phyloP scores from a whole-genome alignment of 108 stramenopile species.

The Ochromonas danica region DNA sequence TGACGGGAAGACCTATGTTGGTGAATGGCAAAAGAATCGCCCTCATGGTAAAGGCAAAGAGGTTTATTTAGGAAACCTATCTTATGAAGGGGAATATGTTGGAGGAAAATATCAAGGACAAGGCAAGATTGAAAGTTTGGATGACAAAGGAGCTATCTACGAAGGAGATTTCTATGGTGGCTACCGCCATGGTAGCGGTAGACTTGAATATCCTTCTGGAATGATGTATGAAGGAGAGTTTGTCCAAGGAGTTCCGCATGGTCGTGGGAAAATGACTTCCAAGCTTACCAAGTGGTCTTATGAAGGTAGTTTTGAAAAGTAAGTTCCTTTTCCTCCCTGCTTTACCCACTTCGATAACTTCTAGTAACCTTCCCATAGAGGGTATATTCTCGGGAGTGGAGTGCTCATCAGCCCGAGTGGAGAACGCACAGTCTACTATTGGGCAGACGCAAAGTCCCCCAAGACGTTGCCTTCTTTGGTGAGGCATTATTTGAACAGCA shows the following conservation, averaged over 20 bases:
- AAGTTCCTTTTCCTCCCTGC: neutral
- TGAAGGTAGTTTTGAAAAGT: slow-evolving; percentile 9
- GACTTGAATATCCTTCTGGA: neutral
- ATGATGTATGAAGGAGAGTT: slow-evolving; percentile 40
- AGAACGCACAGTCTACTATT: slow-evolving; percentile 5
- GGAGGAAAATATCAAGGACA: slow-evolving; percentile 29
- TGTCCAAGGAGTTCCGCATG: neutral
- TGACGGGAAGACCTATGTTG: slow-evolving; percentile 36
- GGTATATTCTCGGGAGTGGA: neutral
- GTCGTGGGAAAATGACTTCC: neutral
- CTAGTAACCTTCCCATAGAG: neutral
- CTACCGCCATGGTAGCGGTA: neutral
- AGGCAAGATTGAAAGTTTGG: neutral
- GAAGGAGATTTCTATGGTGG: slow-evolving; percentile 3
- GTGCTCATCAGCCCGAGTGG: neutral
- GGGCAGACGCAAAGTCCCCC: neutral
- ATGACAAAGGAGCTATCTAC: slow-evolving; percentile 7
- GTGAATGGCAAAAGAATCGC: slow-evolving; percentile 10
- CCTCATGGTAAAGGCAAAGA: slow-evolving; percentile 41
- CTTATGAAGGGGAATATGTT: slow-evolving; percentile 40
- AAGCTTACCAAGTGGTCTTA: slow-evolving; percentile 6
- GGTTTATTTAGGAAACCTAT: slow-evolving; percentile 29
- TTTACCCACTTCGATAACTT: too few species aligned
- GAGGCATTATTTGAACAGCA: neutral
- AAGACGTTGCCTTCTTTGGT: neutral